Evolutionary conservation across 768 basidiomycete species (phyloP).

Genomic region (Pluteus cervinus): DNA sequence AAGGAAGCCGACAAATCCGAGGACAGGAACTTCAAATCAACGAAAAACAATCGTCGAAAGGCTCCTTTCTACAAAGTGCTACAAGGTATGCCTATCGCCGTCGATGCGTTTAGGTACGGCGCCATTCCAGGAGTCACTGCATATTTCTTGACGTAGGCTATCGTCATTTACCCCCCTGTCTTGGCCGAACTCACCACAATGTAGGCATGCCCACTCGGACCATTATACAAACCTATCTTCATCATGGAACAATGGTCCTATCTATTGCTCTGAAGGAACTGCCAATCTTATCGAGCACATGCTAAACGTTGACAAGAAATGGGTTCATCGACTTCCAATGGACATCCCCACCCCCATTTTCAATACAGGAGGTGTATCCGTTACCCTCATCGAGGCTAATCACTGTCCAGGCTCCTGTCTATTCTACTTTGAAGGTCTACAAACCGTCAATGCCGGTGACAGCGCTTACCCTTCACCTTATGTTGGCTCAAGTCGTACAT

Average conservation of each 20-base stretch:
- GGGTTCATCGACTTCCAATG: constrained; percentile 85
- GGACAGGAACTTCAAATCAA: constrained; percentile 37
- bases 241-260: constrained; percentile 85
- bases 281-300: constrained; percentile 90
- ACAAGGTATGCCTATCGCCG: constrained; percentile 96
- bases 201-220: constrained; percentile 93
- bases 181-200: constrained; percentile 8
- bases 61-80: constrained; percentile 96
- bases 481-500: constrained; percentile 63
- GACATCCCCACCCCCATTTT: constrained; percentile 71
- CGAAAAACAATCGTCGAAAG: constrained; percentile 50
- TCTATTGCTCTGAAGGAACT: constrained; percentile 94
- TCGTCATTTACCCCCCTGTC: constrained; percentile 2
- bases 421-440: constrained; percentile 89
- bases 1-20: constrained; percentile 63
- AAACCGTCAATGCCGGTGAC: constrained; percentile 87
- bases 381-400: constrained; percentile 96
- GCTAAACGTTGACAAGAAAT: constrained; percentile 82
- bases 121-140: constrained; percentile 83
- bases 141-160: constrained; percentile 79
- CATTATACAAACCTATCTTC: constrained; percentile 91
- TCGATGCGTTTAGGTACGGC: constrained; percentile 96
- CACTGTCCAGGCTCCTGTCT: constrained; percentile 96
- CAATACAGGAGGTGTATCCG: constrained; percentile 76
- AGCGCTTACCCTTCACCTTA: constrained; percentile 64